Evolutionary conservation across 768 basidiomycete species (phyloP), one percentile per base, ranked within the genome.

Genomic region (Lyophyllum semitale): DNA sequence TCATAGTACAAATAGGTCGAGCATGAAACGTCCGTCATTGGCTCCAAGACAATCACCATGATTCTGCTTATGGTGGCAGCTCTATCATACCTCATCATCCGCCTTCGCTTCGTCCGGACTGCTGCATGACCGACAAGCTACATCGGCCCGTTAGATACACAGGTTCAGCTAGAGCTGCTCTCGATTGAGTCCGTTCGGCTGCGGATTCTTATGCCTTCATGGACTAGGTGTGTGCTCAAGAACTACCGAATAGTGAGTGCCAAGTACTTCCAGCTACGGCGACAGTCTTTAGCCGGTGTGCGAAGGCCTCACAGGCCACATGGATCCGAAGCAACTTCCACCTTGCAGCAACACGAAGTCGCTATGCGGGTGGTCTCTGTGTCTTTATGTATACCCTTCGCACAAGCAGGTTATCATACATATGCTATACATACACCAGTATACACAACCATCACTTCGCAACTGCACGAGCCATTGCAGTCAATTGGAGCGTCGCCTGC

Each of bases 401-500:
- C 38, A 20, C 13, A 40, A 40, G 7, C 13, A n/a, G n/a, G 12
- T 17, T 33, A 32, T 33, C 5, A 6, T 25, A 22, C 47, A 45
- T n/a, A 17, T 29, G 17, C 29, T 15, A 29, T n/a, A n/a, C 18
- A 45, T 2, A n/a, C 13, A n/a, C 25, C 17, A 44, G 25, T 20
- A 44, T 22, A 23, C 42, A 17, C 47, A 30, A 40, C 23, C 20
- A 20, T 33, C 22, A 32, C 23, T 48, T 41, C 26, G 27, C 30
- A 2, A 46, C 48, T 7, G 43, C 68, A 22, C 76, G 71, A 29
- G 76, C 69, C 63, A 78, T 69, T 22, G 70, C 71, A 25, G 80
- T 74, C 35, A 82, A 71, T 30, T 75, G 80, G 46, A 91, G 72
- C 2, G 90, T 93, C 17, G 67, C 74, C 71, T 93, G 91, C 91